Percentiles rank a stretch among this genome's conserved stretches.
Evolutionary conservation across 2,329 filamentous ascomycete species (phyloP).

Genomic region (Penicillium sp.): DNA sequence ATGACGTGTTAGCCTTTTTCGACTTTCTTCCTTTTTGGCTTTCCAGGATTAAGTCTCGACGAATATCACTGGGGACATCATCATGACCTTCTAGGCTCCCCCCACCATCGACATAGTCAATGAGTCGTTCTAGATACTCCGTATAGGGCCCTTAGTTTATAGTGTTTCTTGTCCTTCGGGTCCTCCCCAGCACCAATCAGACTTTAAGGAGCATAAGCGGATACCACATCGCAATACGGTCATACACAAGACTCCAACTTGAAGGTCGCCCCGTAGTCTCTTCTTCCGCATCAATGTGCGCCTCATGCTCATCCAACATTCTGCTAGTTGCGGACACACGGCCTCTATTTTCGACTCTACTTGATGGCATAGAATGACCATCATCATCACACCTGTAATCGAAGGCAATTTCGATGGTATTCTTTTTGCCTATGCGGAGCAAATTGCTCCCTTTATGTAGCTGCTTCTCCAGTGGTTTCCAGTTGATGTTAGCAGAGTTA

Average conservation of each 20-base stretch:
- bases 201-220: constrained; percentile 17
- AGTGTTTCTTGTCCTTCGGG: constrained; percentile 25
- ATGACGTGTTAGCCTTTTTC: constrained; percentile 9
- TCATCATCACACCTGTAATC: too few species aligned
- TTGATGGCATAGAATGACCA: too few species aligned
- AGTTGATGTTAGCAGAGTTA: constrained; percentile 22
- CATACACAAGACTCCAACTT: constrained; percentile 24
- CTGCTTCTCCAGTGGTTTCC: constrained; percentile 20
- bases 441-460: constrained; percentile 27
- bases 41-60: constrained; percentile 24
- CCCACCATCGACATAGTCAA: constrained; percentile 17
- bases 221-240: constrained; percentile 16
- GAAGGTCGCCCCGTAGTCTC: constrained; percentile 1
- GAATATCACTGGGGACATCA: constrained; percentile 17
- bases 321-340: too few species aligned
- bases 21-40: constrained; percentile 14
- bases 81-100: constrained; percentile 15
- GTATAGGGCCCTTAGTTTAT: constrained; percentile 17
- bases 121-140: constrained; percentile 15
- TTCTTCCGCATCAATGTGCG: too few species aligned
- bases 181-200: constrained; percentile 25
- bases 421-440: too few species aligned
- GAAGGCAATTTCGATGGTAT: too few species aligned
- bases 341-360: too few species aligned
- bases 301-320: too few species aligned